A percentile compares a stretch with the other conserved stretches of the same genome.
Evolutionary conservation across 306 rosid genomes (phyloP).

Genomic region (Fagus crenata): DNA sequence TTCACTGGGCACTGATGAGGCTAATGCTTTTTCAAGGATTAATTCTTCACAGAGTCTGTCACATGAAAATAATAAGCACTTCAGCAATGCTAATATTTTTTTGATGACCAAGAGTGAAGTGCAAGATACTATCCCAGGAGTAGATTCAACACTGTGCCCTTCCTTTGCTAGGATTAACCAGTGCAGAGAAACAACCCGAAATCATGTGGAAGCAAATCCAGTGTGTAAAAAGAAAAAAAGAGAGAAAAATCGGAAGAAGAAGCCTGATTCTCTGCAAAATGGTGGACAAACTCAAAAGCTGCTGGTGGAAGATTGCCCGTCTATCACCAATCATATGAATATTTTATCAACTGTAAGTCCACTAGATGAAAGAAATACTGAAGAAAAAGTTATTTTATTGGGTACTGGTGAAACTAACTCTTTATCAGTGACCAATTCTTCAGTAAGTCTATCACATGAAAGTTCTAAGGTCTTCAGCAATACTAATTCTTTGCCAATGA

Average conservation of each 20-base stretch:
- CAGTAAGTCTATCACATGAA: slow-evolving; percentile 4
- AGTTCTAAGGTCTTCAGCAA: slow-evolving; percentile 9
- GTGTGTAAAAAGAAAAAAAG: slow-evolving; percentile 27
- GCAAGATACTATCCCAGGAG: slow-evolving; percentile 12
- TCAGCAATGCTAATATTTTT: slow-evolving; percentile 12
- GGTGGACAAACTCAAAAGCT: slow-evolving; percentile 19
- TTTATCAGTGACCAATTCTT: not conserved
- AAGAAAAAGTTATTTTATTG: slow-evolving; percentile 12
- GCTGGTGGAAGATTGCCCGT: slow-evolving; percentile 24
- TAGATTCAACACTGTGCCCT: slow-evolving; percentile 19
- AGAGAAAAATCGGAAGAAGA: slow-evolving; percentile 29
- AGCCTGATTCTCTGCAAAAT: slow-evolving; percentile 13
- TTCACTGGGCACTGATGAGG: slow-evolving; percentile 17
- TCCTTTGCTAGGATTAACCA: slow-evolving; percentile 15
- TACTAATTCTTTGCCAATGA: slow-evolving; percentile 16
- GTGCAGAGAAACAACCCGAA: slow-evolving; percentile 19
- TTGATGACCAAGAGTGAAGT: slow-evolving; percentile 29
- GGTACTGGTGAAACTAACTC: slow-evolving; percentile 17
- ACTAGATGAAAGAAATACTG: slow-evolving; percentile 17
- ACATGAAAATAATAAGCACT: slow-evolving; percentile 14
- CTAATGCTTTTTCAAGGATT: not conserved
- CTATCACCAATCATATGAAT: slow-evolving; percentile 18
- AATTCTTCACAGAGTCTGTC: not conserved
- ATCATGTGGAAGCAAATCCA: slow-evolving; percentile 1
- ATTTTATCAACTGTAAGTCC: slow-evolving; percentile 23